Conservation (phyloP, 2,329 filamentous ascomycete genomes). For the Ustilaginoidea virens region DNA sequence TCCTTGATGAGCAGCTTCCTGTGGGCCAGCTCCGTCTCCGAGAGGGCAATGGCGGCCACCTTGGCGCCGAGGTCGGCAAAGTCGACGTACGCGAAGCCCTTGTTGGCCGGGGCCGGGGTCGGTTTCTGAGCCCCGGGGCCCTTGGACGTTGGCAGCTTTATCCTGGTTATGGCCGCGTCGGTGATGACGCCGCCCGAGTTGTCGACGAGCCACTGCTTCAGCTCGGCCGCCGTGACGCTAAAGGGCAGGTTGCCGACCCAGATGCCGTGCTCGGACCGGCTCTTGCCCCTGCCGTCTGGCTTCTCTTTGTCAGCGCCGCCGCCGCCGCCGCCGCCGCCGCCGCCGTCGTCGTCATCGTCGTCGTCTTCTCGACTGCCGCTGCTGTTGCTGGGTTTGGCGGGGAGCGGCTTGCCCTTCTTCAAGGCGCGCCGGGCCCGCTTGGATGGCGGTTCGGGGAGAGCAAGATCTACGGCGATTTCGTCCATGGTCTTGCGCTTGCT, state of each 20-base stretch:
- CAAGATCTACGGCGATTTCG: constrained; percentile 80
- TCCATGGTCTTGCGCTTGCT: constrained; percentile 55
- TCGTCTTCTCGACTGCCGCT: too few relatives aligned
- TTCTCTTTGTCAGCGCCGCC: constrained; percentile 19
- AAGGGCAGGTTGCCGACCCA: constrained; percentile 98
- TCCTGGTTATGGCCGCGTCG: constrained; percentile 61
- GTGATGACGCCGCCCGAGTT: constrained; percentile 51
- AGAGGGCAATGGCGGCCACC: constrained; percentile 66
- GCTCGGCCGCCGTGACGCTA: constrained; percentile 53
- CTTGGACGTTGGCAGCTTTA: constrained; percentile 60
- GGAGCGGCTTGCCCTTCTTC: constrained; percentile 62
- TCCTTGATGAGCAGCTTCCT: constrained; percentile 88
- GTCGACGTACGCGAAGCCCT: constrained; percentile 93
- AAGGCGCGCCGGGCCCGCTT: constrained; percentile 83
- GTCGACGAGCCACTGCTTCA: constrained; percentile 67
- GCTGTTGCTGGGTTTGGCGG: too few relatives aligned
- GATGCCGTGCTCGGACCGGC: constrained; percentile 67
- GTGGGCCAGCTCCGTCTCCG: constrained; percentile 64
- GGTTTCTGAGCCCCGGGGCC: constrained; percentile 24
- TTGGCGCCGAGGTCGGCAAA: constrained; percentile 58
- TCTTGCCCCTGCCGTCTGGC: constrained; percentile 28
- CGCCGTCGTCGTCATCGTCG: constrained; percentile 19
- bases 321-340: constrained; percentile 17
- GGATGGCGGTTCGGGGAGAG: constrained; percentile 81
- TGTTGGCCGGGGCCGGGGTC: constrained; percentile 41